Conservation (phyloP, 768 basidiomycete species). For the Udeniomyces megalosporus region DNA sequence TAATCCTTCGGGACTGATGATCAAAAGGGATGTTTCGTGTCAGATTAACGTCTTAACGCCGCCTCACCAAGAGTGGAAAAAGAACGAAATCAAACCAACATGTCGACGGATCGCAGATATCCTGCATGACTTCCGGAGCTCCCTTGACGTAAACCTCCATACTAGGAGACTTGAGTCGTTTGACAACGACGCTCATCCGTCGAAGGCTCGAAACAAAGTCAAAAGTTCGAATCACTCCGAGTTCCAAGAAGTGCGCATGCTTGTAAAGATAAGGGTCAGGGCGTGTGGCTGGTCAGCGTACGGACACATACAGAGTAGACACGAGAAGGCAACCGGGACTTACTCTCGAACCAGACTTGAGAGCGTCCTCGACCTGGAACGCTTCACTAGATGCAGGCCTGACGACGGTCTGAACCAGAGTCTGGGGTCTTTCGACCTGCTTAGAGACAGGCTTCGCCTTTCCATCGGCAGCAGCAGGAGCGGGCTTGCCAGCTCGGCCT, state of each 20-base stretch:
- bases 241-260: slow-evolving; percentile 92
- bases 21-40: neutral
- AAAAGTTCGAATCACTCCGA: slow-evolving; percentile 89
- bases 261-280: too few relatives aligned
- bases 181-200: slow-evolving; percentile 95
- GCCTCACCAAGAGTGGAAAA: slow-evolving; percentile 14
- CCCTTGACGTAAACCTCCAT: slow-evolving; percentile 99
- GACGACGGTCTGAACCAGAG: slow-evolving; percentile 90
- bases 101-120: slow-evolving; percentile 83
- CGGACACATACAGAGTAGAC: too few relatives aligned
- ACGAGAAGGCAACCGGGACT: slow-evolving; percentile 13
- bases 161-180: slow-evolving; percentile 74
- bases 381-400: slow-evolving; percentile 83
- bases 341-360: slow-evolving; percentile 68
- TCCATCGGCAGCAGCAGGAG: slow-evolving; percentile 36
- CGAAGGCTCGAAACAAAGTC: slow-evolving; percentile 88
- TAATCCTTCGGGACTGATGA: slow-evolving; percentile 79
- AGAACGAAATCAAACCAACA: slow-evolving; percentile 39
- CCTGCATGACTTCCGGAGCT: slow-evolving; percentile 94
- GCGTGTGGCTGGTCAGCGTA: neutral
- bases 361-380: slow-evolving; percentile 82
- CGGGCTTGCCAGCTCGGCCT: slow-evolving; percentile 49
- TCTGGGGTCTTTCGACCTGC: slow-evolving; percentile 46
- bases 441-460: slow-evolving; percentile 27
- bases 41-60: neutral